Conservation (phyloP, 179 eudicot genomes). For the Sideroxylon spinosum region DNA sequence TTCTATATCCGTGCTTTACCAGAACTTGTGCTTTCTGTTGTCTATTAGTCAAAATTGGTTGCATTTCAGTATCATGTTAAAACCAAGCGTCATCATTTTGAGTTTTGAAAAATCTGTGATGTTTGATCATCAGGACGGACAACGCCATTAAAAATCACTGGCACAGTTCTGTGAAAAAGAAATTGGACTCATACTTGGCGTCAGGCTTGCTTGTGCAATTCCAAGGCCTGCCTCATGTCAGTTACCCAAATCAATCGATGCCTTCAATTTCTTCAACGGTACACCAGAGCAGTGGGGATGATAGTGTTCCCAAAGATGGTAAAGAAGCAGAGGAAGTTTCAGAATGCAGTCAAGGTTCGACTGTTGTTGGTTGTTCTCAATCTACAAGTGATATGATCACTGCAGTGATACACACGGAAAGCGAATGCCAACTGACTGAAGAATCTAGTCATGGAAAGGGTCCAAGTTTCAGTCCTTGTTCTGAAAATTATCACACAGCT, state of each 20-base stretch:
- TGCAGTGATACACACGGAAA: constrained; percentile 31
- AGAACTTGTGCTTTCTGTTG: not conserved
- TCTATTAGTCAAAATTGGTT: not conserved
- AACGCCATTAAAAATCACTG: constrained; percentile 97
- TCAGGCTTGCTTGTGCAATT: constrained; percentile 81
- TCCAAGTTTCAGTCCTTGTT: constrained; percentile 35
- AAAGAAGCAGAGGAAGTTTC: constrained; percentile 60
- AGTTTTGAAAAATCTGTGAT: constrained; percentile 12
- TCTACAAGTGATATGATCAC: constrained; percentile 42
- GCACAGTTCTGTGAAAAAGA: constrained; percentile 97
- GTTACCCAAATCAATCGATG: constrained; percentile 43
- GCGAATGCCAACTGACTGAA: constrained; percentile 39
- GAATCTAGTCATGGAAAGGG: constrained; percentile 37
- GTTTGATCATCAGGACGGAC: constrained; percentile 66
- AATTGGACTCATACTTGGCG: constrained; percentile 69
- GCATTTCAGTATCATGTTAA: not conserved
- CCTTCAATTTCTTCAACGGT: constrained; percentile 47
- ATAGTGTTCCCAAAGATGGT: constrained; percentile 44
- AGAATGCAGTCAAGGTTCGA: constrained; percentile 65
- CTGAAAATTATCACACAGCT: constrained; percentile 37
- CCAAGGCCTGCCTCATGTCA: constrained; percentile 53
- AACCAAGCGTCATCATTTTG: not conserved
- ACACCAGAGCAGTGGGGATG: constrained; percentile 54
- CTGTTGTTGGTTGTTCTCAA: constrained; percentile 49
- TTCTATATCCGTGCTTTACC: not conserved